A percentile compares a stretch with the other conserved stretches of the same genome.
Conservation (phyloP, 805 yeast species). For the Wickerhamiella musiphila region DNA sequence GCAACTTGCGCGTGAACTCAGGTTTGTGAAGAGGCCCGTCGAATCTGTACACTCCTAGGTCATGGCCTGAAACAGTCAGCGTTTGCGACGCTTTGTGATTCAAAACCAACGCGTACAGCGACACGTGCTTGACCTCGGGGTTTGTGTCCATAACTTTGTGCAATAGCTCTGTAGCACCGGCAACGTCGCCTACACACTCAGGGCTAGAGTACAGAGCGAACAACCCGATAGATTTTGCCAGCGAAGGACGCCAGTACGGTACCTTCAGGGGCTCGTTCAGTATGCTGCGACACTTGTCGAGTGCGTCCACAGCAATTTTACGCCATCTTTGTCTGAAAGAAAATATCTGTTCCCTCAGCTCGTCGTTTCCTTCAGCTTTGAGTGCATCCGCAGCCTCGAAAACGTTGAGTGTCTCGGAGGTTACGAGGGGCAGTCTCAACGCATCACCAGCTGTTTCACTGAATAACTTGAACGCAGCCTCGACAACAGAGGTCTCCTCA, state of each 20-base stretch:
- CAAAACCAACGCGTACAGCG: slow-evolving; percentile 42
- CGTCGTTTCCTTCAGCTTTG: neutral
- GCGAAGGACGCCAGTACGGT: slow-evolving; percentile 12
- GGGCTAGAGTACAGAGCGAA: slow-evolving; percentile 14
- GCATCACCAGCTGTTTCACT: slow-evolving; percentile 4
- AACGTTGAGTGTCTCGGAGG: slow-evolving; percentile 7
- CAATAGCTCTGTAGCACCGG: slow-evolving; percentile 5
- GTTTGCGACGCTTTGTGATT: slow-evolving; percentile 30
- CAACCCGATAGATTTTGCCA: slow-evolving; percentile 9
- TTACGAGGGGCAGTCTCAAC: slow-evolving; percentile 31
- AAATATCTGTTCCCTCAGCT: neutral
- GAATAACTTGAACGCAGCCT: slow-evolving; percentile 36
- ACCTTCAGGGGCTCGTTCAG: neutral
- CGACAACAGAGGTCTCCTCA: slow-evolving; percentile 38
- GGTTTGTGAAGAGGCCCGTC: slow-evolving; percentile 1
- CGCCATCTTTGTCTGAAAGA: neutral
- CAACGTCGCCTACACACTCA: slow-evolving; percentile 9
- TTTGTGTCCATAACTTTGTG: slow-evolving; percentile 27
- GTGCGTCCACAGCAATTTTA: neutral
- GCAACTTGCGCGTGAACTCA: neutral
- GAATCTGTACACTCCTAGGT: slow-evolving; percentile 22
- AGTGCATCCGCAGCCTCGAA: slow-evolving; percentile 2
- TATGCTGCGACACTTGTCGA: slow-evolving; percentile 2
- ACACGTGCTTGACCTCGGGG: slow-evolving; percentile 45
- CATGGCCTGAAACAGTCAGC: slow-evolving; percentile 32